Evolutionary conservation across 2,329 filamentous ascomycete genomes (phyloP), one percentile per base, ranked within the genome.

Genomic region (Colletotrichum graminicola): DNA sequence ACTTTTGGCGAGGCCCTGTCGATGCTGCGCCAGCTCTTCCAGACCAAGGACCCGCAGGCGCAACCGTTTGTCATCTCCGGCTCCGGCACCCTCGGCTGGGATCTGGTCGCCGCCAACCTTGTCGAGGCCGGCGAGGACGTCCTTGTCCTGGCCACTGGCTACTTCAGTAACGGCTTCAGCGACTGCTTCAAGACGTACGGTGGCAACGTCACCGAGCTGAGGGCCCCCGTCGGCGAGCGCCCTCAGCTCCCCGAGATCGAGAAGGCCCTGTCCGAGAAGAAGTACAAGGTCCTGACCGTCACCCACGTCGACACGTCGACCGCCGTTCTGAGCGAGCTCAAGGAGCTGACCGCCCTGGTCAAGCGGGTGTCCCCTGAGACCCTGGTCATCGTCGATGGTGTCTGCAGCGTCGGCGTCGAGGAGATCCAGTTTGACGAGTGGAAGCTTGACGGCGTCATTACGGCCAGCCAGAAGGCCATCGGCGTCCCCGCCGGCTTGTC

Each of bases 301-400:
- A 99, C 96, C 14, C 96, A 99, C 81, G 95, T 98, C 73, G 96
- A 99, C 80, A 99, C 96, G 32, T 98, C 95, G 5, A 99, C 96
- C 47, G 96, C 96, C 76, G 96, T 99, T 34, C 86, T 99, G 61
- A 97, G 93, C 79, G 95, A 98, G 81, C 89, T 98, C 77, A 92
- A 97, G 86, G 86, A 90, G 68, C 85, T 99, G 68, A 90, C 94
- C 43, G 93, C 95, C 79, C 85, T 97, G 61, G 93, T 98, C 62
- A 93, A 93, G 80, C 88, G 89, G 64, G 93, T 98, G 74, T 97
- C 94, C 73, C 96, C 96, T 0, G 91, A 97, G 63, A 99, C 96
- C 1, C 87, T 99, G 66, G 84, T 99, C 72, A 89, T 98, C 62
- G 95, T 98, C 66, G 96, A 99, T 79, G 96, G 95, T 74, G 96